Percentiles rank a stretch among this genome's conserved stretches.
phyloP scores from a whole-genome alignment of 495 filamentous ascomycete species.

The Xylaria sp. region DNA sequence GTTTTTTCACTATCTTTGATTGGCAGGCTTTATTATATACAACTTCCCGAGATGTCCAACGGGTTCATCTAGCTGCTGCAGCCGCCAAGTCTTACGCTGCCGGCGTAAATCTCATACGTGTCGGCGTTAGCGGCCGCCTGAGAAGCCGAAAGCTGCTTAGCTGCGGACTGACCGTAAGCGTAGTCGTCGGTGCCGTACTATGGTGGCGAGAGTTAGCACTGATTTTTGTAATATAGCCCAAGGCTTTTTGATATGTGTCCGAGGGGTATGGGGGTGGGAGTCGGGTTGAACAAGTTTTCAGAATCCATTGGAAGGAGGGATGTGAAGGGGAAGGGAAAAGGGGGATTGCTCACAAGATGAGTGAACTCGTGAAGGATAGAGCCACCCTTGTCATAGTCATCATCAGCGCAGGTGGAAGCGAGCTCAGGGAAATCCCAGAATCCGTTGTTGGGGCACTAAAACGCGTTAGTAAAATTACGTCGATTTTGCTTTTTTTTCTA shows the following conservation, averaged over 20 bases:
- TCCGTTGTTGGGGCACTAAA: slow-evolving; percentile 30
- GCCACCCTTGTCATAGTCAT: slow-evolving; percentile 41
- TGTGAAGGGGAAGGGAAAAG: neutral
- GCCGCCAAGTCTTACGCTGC: slow-evolving; percentile 39
- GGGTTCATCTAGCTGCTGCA: slow-evolving; percentile 28
- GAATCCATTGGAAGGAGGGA: neutral
- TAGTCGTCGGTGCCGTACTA: slow-evolving; percentile 39
- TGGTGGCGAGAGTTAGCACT: neutral
- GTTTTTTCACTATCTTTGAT: neutral
- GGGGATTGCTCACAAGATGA: slow-evolving; percentile 28
- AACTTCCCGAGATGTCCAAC: slow-evolving; percentile 30
- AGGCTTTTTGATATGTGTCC: neutral
- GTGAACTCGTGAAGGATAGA: slow-evolving; percentile 42
- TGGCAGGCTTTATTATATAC: slow-evolving; percentile 35
- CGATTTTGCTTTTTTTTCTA: too few relatives aligned
- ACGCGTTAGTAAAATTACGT: too few relatives aligned
- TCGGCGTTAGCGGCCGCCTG: slow-evolving; percentile 39
- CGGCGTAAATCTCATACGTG: slow-evolving; percentile 42
- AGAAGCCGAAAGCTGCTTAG: slow-evolving; percentile 30
- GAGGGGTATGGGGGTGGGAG: neutral
- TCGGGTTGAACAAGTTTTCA: neutral
- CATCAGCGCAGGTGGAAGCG: slow-evolving; percentile 36
- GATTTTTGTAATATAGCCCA: neutral
- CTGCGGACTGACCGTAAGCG: slow-evolving; percentile 34
- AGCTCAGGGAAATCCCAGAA: slow-evolving; percentile 40